phyloP scores from a whole-genome alignment of 441 rosid genomes.

The Adansonia rubrostipa region DNA sequence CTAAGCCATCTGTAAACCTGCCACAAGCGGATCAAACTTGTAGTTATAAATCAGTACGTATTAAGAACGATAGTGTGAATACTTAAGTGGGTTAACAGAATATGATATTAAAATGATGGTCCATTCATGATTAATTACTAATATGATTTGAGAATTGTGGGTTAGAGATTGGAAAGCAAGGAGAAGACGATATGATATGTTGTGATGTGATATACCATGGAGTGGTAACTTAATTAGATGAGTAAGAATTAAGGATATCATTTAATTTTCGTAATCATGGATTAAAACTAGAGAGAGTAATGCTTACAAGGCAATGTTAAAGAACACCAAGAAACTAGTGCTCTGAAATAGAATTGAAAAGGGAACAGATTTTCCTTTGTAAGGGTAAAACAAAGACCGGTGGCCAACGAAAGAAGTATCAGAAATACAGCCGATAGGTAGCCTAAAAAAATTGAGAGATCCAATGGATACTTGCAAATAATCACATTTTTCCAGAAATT shows the following conservation, averaged over 20 bases:
- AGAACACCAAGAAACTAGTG: constrained; percentile 69
- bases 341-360: constrained; percentile 67
- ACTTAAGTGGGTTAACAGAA: not conserved
- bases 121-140: too few species aligned
- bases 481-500: constrained; percentile 61
- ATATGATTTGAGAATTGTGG: not conserved
- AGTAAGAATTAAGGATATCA: not conserved
- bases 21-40: not conserved
- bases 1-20: constrained; percentile 81
- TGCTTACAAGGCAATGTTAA: constrained; percentile 86
- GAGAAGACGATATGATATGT: not conserved
- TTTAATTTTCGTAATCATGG: not conserved
- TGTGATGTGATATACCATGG: not conserved
- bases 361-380: constrained; percentile 83
- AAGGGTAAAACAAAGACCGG: constrained; percentile 75
- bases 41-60: not conserved
- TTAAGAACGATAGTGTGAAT: not conserved
- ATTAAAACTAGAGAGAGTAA: not conserved
- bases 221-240: not conserved
- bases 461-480: constrained; percentile 88
- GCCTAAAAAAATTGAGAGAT: constrained; percentile 74
- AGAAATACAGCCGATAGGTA: constrained; percentile 76
- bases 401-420: constrained; percentile 60
- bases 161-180: not conserved
- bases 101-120: not conserved